A percentile compares a stretch with the other conserved stretches of the same genome.
These are phyloP conservation scores for Penicillium cataractarum DNA, from an alignment of 495 filamentous ascomycete genomes.

Conservation along the genomic window DNA sequence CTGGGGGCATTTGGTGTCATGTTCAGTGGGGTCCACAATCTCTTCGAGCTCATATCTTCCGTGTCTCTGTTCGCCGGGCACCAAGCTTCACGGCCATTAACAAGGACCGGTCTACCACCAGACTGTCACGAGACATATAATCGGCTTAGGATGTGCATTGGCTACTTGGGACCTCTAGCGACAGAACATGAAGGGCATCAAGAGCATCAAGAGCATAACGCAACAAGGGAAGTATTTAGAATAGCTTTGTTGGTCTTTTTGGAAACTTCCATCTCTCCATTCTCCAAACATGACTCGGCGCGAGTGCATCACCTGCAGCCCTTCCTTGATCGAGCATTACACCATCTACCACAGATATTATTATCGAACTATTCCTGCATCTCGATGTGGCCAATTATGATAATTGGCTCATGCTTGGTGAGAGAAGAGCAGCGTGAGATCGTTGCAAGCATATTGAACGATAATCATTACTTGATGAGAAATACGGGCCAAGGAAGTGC, in stretches of 20 bases:
- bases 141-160: not conserved
- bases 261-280: not conserved
- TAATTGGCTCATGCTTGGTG: not conserved
- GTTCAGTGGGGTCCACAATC: not conserved
- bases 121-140: not conserved
- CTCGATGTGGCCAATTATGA: not conserved
- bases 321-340: not conserved
- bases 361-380: not conserved
- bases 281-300: not conserved
- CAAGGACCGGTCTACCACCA: not conserved
- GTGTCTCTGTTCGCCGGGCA: not conserved
- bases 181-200: not conserved
- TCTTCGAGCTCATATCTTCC: not conserved
- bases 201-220: not conserved
- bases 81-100: not conserved
- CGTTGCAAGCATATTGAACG: not conserved
- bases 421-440: not conserved
- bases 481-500: not conserved
- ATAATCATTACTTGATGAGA: slow-evolving; percentile 4
- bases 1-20: slow-evolving; percentile 2
- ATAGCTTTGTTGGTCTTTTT: not conserved
- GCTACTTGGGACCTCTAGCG: not conserved
- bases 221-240: not conserved
- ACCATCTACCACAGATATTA: not conserved
- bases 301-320: not conserved